Base-by-base conservation (phyloP, 75 land plant genomes). In the Cupressus sempervirens region DNA sequence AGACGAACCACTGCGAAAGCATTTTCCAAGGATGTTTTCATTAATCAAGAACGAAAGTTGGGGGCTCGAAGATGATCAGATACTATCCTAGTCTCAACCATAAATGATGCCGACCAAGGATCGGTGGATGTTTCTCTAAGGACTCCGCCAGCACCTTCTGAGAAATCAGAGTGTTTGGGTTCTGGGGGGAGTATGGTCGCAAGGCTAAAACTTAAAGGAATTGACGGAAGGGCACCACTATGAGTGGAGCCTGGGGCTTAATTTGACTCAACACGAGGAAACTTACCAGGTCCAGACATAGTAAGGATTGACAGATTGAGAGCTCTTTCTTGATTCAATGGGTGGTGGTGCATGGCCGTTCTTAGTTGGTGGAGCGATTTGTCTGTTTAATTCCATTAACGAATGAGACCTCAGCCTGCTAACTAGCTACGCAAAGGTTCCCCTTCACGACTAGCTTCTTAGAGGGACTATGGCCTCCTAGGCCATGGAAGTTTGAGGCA, bases 401-500 rank as follows among this genome's bases (percentile, higher is more conserved):
- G 88, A 92, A 86, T 88, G 93, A 92, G 90, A 92, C 93, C 91
- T 92, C 90, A 90, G 93, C 90, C 88, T 88, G 84, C 90, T 92
- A 92, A 88, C 88, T 92, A 88, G 92, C 83, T 89, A 84, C 73
- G 45, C 35, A 53, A 85, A 89, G 90, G 84, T 83, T 52, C 82
- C 82, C 80, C 89, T 88, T 86, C 86, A 32, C 52, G 83, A 86
- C 88, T 83, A 70, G 35, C 89, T 88, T 88, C 89, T 86, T 88
- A 88, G 87, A 88, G 89, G 89, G 89, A 88, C 89, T 88, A 88
- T 88, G 89, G 89, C 87, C 87, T 67, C 29, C 83, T 83, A 88
- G 89, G 89, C 89, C 87, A 88, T 52, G 87, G 93, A 92, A 92
- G 93, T 92, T 92, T 92, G 93, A 92, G 93, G 93, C 93, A 92